Evolutionary conservation across 345 rosid genomes (phyloP), one percentile per base, ranked within the genome.

Genomic region (Arabidopsis arenosa): DNA sequence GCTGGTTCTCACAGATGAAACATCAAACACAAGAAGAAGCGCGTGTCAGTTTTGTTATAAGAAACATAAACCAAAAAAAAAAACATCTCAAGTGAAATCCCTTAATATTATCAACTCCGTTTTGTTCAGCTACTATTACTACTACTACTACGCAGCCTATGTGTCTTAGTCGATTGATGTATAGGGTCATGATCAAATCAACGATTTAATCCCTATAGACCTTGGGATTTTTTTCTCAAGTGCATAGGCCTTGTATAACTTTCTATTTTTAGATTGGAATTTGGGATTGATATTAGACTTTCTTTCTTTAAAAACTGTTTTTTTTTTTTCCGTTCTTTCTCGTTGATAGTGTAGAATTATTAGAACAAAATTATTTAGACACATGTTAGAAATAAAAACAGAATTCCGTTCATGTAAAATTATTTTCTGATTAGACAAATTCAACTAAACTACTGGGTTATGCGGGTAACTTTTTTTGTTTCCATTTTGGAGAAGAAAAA

Each of bases 131-230:
- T 40, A 64, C 35, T 18, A 5, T 8, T 18, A 21, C n/a, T 28
- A 28, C 2, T 35, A 36, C 17, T 36, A 53, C 77, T 35, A 28
- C 32, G 32, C 13, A 47, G 64, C 63, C 67, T 66, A 28, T 58
- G 60, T 53, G 12, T 47, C n/a, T 47, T 75, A 66, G 72, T 66
- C 33, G 44, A 66, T 59, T 75, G 35, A 67, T 67, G 79, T 59
- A 75, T 59, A 66, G 73, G 67, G 67, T 75, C 36, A 48, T 75
- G 72, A 74, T 74, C 72, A 66, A 45, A 47, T 75, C 63, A 53
- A 73, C 70, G 70, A 64, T 73, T 63, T 54, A 63, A 63, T 73
- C 77, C 63, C 77, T 73, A 32, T 53, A 41, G 45, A 53, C 64
- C 77, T 68, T 69, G 63, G 68, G 73, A 72, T 59, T 40, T 75